These are phyloP conservation scores for Vitis labrusca DNA, from an alignment of 164 flowering plant species.

Conservation along the genomic window DNA sequence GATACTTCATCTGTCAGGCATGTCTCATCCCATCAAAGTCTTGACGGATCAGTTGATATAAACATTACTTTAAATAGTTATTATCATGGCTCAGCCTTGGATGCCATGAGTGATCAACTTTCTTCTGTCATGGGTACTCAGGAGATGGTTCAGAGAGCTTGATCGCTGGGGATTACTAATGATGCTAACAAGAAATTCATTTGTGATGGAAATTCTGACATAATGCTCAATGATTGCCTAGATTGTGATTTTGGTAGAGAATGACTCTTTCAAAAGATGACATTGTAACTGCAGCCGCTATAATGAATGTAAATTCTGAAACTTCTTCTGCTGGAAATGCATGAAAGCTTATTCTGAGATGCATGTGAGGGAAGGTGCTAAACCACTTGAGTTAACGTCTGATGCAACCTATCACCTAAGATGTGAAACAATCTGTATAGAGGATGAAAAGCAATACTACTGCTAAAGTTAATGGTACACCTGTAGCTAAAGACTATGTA, in stretches of 20 bases:
- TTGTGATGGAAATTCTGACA: no score
- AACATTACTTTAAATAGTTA: constrained; percentile 34
- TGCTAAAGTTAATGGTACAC: no score
- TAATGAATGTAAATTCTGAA: not conserved
- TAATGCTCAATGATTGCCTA: no score
- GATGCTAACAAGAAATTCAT: no score
- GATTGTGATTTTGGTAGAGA: no score
- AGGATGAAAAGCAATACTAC: constrained; percentile 66
- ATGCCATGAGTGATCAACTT: constrained; percentile 44
- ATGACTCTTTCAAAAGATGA: no score
- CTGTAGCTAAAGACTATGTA: no score
- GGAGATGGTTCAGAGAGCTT: constrained; percentile 69
- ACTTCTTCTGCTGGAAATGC: no score
- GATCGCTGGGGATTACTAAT: no score
- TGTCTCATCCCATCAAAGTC: constrained; percentile 37
- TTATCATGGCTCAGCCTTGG: constrained; percentile 34
- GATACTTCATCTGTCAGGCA: constrained; percentile 50
- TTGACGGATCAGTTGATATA: constrained; percentile 34
- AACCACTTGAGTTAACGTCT: constrained; percentile 82
- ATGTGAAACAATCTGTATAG: constrained; percentile 89
- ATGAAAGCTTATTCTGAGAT: constrained; percentile 40
- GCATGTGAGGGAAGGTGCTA: constrained; percentile 82
- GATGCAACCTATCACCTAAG: constrained; percentile 86
- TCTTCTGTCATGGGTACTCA: constrained; percentile 43
- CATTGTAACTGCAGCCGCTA: no score